These are phyloP conservation scores for Centrapalus pauciflorus DNA, from an alignment of 129 eudicot genomes.

Conservation along the genomic window DNA sequence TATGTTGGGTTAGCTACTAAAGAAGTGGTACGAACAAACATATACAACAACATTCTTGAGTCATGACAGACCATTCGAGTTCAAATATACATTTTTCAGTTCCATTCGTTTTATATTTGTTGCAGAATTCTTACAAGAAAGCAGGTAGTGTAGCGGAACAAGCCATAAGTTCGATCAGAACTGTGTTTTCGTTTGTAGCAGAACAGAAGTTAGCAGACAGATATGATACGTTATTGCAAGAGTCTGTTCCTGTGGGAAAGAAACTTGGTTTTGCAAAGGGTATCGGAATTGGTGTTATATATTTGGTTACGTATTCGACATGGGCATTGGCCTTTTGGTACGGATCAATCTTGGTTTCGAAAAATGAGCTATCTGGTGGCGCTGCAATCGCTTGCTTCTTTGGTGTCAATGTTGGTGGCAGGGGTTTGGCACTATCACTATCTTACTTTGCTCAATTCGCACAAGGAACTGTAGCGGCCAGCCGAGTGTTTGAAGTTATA, in stretches of 20 bases:
- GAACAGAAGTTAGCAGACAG: conserved; percentile 54
- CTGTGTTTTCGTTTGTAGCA: conserved; percentile 79
- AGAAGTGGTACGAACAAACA: conserved; percentile 62
- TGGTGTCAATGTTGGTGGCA: conserved; percentile 86
- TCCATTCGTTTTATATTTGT: neutral
- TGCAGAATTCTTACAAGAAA: conserved; percentile 61
- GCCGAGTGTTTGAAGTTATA: conserved; percentile 75
- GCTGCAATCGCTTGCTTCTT: conserved; percentile 85
- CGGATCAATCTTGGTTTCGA: conserved; percentile 64
- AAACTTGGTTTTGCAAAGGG: conserved; percentile 87
- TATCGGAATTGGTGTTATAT: conserved; percentile 68
- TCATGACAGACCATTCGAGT: neutral
- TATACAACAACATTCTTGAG: neutral
- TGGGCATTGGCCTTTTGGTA: conserved; percentile 96
- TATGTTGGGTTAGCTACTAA: conserved; percentile 71
- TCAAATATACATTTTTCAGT: neutral
- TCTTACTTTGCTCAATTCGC: conserved; percentile 82
- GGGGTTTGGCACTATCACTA: conserved; percentile 74
- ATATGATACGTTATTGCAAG: conserved; percentile 42
- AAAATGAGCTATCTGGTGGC: conserved; percentile 50
- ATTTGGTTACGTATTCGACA: conserved; percentile 70
- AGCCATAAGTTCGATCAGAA: conserved; percentile 76
- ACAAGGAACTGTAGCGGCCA: conserved; percentile 86
- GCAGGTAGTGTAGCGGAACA: conserved; percentile 82
- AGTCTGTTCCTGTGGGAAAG: conserved; percentile 55